A percentile compares a stretch with the other conserved stretches of the same genome.
phyloP scores from a whole-genome alignment of 371 early-diverging fungal genomes.

The Mucor velutinosus region DNA sequence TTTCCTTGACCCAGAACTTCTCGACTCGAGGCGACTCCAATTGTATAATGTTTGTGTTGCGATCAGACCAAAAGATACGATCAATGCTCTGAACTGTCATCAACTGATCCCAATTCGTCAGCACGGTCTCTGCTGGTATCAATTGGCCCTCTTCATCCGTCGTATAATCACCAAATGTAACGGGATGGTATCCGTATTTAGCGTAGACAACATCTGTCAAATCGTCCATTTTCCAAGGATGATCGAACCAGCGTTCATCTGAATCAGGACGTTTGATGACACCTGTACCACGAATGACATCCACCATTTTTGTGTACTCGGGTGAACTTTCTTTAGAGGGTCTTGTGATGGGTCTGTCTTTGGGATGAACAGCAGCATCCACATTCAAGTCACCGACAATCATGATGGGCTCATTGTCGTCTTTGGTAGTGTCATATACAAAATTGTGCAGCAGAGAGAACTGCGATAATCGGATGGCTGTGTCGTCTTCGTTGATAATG shows the following conservation, averaged over 20 bases:
- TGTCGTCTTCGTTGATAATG: conserved; percentile 56
- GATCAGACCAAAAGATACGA: conserved; percentile 56
- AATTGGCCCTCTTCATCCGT: conserved; percentile 38
- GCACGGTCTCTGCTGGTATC: conserved; percentile 58
- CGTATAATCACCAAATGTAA: conserved; percentile 73
- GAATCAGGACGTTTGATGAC: conserved; percentile 5
- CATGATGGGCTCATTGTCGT: conserved; percentile 54
- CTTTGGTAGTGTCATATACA: conserved; percentile 47
- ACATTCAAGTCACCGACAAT: conserved; percentile 80
- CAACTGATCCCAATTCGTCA: conserved; percentile 58
- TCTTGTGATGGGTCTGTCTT: conserved; percentile 27
- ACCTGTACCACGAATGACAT: conserved; percentile 62
- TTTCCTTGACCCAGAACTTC: conserved; percentile 44
- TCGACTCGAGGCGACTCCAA: conserved; percentile 23
- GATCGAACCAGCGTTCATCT: conserved; percentile 18
- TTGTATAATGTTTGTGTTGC: conserved; percentile 4
- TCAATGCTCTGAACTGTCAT: conserved; percentile 69
- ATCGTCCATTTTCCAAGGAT: conserved; percentile 27
- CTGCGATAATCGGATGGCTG: conserved; percentile 63
- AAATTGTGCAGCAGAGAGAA: conserved; percentile 65
- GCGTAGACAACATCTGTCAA: conserved; percentile 60
- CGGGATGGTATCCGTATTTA: conserved; percentile 65
- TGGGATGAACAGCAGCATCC: conserved; percentile 63
- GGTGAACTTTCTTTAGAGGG: conserved; percentile 41
- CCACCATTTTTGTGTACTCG: conserved; percentile 69